Base-by-base conservation (phyloP, 2,329 filamentous ascomycete species). In the Hansfordia pulvinata region DNA sequence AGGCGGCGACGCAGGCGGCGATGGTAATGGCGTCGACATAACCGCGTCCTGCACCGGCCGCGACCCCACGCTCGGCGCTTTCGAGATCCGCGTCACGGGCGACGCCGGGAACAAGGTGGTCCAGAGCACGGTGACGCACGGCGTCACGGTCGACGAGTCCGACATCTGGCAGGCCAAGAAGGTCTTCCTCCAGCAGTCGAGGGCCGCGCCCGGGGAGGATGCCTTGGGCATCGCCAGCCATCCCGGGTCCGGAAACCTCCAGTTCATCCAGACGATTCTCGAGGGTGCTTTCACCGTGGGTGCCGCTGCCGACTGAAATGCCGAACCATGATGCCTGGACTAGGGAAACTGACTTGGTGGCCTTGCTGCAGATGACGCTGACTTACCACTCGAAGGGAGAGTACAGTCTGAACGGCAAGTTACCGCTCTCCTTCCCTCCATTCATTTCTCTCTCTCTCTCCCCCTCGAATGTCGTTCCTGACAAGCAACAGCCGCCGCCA, bases 201-300 rank as follows among this genome's bases (percentile, higher is more conserved):
- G 67, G 36, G 54, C 60, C 16, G 50, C 86, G 6, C 86, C 88
- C 8, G 78, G 88, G 2, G 84, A 78, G 58, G 81, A 90, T 48
- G 65, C 86, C 1, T 94, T 92, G 50, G 82, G 81, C 5, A 63
- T 96, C 28, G 54, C 62, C 23, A 78, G 93, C 47, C 52, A 56
- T 17, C 75, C 80, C 3, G 72, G 68, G 5, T 42, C 53, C 9
- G 88, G 85, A 16, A 96, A 96, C 44, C 57, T 83, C 10, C 88
- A 98, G 36, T 57, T 93, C 20, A 64, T 96, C n/a, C 84, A 98
- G 53, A 94, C 93, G 55, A 72, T 85, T 3, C 96, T 93, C 41
- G 70, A 86, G 41, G 88, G 90, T 2, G 52, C 76, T 2, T 98
- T 96, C 43, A 84, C 86, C 58, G 96, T 96, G 40, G 90, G 96